These are phyloP conservation scores for Sclerotinia trifoliorum DNA, from an alignment of 2,329 filamentous ascomycete species.

Conservation along the genomic window DNA sequence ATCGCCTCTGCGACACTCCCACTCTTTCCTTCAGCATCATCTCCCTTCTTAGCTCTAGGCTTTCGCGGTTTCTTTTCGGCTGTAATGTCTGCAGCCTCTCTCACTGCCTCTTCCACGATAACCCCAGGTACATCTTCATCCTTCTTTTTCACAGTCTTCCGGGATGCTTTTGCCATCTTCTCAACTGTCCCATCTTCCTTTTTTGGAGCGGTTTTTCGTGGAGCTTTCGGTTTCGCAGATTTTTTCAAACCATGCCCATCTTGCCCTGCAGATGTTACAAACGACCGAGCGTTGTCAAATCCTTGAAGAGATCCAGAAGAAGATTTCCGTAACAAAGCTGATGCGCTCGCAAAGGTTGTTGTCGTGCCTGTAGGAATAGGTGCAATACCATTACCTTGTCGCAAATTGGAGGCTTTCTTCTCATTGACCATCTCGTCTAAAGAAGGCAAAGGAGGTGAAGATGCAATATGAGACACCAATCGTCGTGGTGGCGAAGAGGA, in stretches of 20 bases:
- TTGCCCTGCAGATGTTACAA: background rate
- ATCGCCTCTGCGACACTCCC: too few relatives aligned
- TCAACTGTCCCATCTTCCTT: slow-evolving; percentile 19
- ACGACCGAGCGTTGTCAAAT: slow-evolving; percentile 19
- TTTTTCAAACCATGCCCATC: slow-evolving; percentile 35
- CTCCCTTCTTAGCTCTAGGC: slow-evolving; percentile 32
- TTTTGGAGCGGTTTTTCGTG: slow-evolving; percentile 22
- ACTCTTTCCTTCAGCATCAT: background rate
- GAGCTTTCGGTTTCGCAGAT: slow-evolving; percentile 32
- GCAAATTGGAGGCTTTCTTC: slow-evolving; percentile 40
- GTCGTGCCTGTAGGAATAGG: slow-evolving; percentile 43
- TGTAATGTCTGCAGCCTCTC: slow-evolving; percentile 21
- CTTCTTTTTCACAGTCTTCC: slow-evolving; percentile 26
- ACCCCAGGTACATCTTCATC: slow-evolving; percentile 12
- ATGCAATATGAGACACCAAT: slow-evolving; percentile 31
- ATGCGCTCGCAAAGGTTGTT: slow-evolving; percentile 46
- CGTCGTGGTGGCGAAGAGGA: slow-evolving; percentile 31
- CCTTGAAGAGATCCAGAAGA: slow-evolving; percentile 17
- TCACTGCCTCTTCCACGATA: background rate
- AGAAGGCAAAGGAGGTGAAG: slow-evolving; percentile 46
- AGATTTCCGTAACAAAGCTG: slow-evolving; percentile 33
- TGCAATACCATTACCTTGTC: slow-evolving; percentile 43
- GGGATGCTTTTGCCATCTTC: slow-evolving; percentile 34
- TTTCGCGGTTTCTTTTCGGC: slow-evolving; percentile 29
- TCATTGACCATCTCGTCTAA: slow-evolving; percentile 48